Percentiles rank a stretch among this genome's conserved stretches.
These are phyloP conservation scores for Sonneratia alba DNA, from an alignment of 345 rosid genomes.

Conservation along the genomic window DNA sequence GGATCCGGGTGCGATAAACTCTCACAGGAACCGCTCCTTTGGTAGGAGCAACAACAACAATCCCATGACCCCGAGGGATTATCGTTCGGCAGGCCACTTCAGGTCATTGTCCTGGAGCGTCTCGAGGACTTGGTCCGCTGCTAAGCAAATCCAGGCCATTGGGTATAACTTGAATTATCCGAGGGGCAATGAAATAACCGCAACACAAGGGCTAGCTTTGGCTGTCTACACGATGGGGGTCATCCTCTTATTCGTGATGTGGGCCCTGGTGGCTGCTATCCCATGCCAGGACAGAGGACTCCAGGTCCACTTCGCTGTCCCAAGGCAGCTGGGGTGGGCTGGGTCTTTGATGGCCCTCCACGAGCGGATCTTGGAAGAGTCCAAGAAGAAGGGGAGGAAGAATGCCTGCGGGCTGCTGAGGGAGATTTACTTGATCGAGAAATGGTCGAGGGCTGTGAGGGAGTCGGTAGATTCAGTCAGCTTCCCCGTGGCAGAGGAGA, in stretches of 20 bases:
- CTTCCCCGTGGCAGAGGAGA: slow-evolving; percentile 53
- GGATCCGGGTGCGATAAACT: slow-evolving; percentile 36
- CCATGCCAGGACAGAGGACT: slow-evolving; percentile 93
- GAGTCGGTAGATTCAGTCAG: slow-evolving; percentile 63
- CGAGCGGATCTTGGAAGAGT: slow-evolving; percentile 71
- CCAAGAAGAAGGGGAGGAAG: slow-evolving; percentile 66
- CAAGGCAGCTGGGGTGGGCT: slow-evolving; percentile 67
- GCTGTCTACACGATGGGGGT: slow-evolving; percentile 64
- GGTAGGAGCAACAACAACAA: slow-evolving; percentile 31
- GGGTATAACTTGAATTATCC: slow-evolving; percentile 62
- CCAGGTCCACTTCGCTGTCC: slow-evolving; percentile 68
- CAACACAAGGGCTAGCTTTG: slow-evolving; percentile 48
- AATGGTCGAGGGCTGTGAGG: slow-evolving; percentile 40
- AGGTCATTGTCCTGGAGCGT: slow-evolving; percentile 95
- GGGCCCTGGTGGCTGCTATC: slow-evolving; percentile 90
- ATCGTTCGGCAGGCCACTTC: slow-evolving; percentile 43
- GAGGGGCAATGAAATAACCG: slow-evolving; percentile 35
- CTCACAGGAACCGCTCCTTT: slow-evolving; percentile 80
- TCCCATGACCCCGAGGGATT: slow-evolving; percentile 21
- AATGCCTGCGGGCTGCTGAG: slow-evolving; percentile 66
- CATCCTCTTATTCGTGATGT: slow-evolving; percentile 77
- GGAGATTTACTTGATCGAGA: slow-evolving; percentile 73
- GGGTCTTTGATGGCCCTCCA: slow-evolving; percentile 47
- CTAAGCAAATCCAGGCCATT: slow-evolving; percentile 76
- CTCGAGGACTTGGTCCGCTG: slow-evolving; percentile 93